These are phyloP conservation scores for Pittosporum tobira DNA, from an alignment of 129 eudicot species.

Conservation along the genomic window DNA sequence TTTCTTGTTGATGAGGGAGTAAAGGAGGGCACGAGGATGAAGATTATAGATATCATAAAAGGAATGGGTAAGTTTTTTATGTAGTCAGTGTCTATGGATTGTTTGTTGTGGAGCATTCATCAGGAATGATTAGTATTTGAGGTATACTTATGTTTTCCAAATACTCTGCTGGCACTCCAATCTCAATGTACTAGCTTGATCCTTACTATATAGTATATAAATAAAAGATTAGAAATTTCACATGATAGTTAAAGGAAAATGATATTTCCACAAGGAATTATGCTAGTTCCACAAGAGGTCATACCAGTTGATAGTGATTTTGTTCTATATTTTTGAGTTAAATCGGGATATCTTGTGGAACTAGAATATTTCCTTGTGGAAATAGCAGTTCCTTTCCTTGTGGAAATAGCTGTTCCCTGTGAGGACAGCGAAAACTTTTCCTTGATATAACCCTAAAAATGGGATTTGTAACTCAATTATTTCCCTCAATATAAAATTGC, in stretches of 20 bases:
- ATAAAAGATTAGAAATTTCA: neutral
- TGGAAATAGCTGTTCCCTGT: no score
- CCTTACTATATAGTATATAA: no score
- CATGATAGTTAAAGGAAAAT: neutral
- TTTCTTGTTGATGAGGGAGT: slow-evolving; percentile 70
- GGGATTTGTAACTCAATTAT: neutral
- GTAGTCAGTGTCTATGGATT: neutral
- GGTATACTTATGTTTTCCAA: neutral
- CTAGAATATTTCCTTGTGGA: no score
- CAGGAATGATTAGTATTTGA: neutral
- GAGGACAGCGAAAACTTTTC: no score
- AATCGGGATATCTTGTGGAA: no score
- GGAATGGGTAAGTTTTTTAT: slow-evolving; percentile 52
- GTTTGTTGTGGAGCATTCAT: neutral
- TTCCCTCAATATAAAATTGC: neutral
- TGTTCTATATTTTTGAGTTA: no score
- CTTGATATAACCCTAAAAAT: no score
- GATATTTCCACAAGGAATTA: no score
- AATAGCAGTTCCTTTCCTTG: no score
- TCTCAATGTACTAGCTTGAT: no score
- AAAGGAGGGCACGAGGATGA: slow-evolving; percentile 39
- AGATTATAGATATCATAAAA: slow-evolving; percentile 61
- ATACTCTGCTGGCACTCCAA: neutral
- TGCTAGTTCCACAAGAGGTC: no score
- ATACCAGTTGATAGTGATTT: no score